These are phyloP conservation scores for Aspergillus tubingensis DNA, from an alignment of 2,329 filamentous ascomycete genomes.

Conservation along the genomic window DNA sequence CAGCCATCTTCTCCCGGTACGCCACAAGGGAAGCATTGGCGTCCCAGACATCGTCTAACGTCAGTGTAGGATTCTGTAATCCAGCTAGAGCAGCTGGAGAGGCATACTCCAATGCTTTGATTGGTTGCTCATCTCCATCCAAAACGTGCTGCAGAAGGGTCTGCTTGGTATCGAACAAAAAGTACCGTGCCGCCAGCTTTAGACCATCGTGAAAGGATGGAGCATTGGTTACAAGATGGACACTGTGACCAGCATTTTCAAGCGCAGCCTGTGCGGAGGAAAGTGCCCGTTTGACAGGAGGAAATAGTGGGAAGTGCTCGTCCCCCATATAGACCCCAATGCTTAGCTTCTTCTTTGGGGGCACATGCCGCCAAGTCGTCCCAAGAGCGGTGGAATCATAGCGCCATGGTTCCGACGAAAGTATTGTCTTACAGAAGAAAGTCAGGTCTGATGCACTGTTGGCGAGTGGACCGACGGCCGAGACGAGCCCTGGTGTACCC, in stretches of 20 bases:
- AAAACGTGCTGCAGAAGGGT: not conserved
- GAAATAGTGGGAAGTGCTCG: not conserved
- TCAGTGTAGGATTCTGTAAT: not conserved
- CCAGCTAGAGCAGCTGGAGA: not conserved
- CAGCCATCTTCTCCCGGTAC: not conserved
- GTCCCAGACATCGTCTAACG: not conserved
- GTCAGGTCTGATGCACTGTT: constrained; percentile 19
- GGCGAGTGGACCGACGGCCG: constrained; percentile 25
- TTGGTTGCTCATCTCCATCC: not conserved
- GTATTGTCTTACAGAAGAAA: constrained; percentile 10
- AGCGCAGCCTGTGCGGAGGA: not conserved
- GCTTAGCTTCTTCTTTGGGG: not conserved
- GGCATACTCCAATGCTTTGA: not conserved
- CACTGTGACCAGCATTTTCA: not conserved
- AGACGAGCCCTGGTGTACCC: constrained; percentile 22
- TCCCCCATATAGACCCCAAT: not conserved
- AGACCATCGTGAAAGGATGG: not conserved
- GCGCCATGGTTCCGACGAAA: not conserved
- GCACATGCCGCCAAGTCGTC: constrained; percentile 12
- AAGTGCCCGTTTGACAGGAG: not conserved
- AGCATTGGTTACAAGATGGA: not conserved
- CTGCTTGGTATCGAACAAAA: not conserved
- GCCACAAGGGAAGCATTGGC: not conserved
- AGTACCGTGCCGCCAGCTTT: not conserved
- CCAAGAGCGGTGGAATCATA: constrained; percentile 1